A percentile compares a stretch with the other conserved stretches of the same genome.
phyloP scores from a whole-genome alignment of 139 green algal species.

The Pseudopediastrum boryanum region DNA sequence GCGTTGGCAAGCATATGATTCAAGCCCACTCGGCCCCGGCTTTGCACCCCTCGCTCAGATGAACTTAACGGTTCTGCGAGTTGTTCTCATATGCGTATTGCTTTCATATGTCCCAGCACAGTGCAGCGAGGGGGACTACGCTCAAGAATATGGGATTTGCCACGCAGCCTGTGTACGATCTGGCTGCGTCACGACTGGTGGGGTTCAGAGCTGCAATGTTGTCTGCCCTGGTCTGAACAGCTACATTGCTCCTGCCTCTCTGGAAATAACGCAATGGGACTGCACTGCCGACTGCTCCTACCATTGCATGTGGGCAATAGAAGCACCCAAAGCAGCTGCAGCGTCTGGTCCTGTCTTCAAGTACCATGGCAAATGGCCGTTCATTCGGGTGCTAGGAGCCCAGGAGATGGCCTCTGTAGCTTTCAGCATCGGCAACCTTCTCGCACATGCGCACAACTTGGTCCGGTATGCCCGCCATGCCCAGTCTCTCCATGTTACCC shows the following conservation, averaged over 20 bases:
- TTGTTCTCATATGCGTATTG: no score
- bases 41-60: no score
- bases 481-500: not conserved
- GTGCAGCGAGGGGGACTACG: conserved; percentile 22
- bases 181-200: conserved; percentile 20
- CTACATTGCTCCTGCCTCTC: conserved; percentile 15
- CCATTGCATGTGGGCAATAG: conserved; percentile 75
- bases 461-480: conserved; percentile 4
- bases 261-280: conserved; percentile 50
- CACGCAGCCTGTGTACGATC: conserved; percentile 2
- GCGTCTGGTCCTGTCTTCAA: conserved; percentile 46
- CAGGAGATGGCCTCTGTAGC: conserved; percentile 77
- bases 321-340: conserved; percentile 33
- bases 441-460: conserved; percentile 57
- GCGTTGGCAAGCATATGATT: no score
- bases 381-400: conserved; percentile 67
- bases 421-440: conserved; percentile 82
- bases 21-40: no score
- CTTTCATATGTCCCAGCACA: not conserved
- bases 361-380: conserved; percentile 94
- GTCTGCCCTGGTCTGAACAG: conserved; percentile 13
- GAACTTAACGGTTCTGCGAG: no score
- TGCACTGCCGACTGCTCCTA: conserved; percentile 79
- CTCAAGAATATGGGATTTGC: not conserved
- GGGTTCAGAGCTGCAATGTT: conserved; percentile 15